Conservation (phyloP, 257 asterid species). For the Ligustrum vulgare region DNA sequence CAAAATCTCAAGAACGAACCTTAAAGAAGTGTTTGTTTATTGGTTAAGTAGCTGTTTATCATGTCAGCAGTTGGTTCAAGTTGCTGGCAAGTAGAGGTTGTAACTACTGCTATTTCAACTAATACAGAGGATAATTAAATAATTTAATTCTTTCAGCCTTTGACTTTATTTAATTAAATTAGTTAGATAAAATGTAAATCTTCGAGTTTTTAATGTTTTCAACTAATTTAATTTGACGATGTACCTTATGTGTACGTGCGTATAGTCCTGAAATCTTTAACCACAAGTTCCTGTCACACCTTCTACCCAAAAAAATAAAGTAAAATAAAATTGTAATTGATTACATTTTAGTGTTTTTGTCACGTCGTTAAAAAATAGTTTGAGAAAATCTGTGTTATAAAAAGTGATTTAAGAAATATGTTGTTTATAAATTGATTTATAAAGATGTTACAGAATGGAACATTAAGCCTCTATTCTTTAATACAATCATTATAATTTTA, state of each 20-base stretch:
- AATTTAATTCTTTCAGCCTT: not conserved
- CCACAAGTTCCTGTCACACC: too few species aligned
- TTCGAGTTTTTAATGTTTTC: not conserved
- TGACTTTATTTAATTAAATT: not conserved
- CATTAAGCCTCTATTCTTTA: too few species aligned
- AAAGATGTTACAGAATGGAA: too few species aligned
- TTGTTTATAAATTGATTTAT: too few species aligned
- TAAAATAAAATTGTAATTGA: too few species aligned
- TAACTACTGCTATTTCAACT: constrained; percentile 7
- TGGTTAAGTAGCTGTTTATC: constrained; percentile 9
- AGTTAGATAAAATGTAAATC: not conserved
- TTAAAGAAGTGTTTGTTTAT: not conserved
- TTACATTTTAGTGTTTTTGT: too few species aligned
- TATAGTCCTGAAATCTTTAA: not conserved
- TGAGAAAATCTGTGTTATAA: too few species aligned
- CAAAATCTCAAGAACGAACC: not conserved
- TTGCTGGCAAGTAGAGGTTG: constrained; percentile 15
- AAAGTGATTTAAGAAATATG: too few species aligned
- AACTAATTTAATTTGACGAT: too few species aligned
- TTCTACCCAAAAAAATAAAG: too few species aligned
- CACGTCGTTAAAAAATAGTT: too few species aligned
- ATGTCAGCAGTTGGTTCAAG: not conserved
- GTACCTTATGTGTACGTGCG: not conserved
- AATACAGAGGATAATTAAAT: not conserved
- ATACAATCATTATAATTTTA: too few species aligned